Evolutionary conservation across 306 rosid species (phyloP), one percentile per base, ranked within the genome.

Genomic region (Phaseolus lunatus): DNA sequence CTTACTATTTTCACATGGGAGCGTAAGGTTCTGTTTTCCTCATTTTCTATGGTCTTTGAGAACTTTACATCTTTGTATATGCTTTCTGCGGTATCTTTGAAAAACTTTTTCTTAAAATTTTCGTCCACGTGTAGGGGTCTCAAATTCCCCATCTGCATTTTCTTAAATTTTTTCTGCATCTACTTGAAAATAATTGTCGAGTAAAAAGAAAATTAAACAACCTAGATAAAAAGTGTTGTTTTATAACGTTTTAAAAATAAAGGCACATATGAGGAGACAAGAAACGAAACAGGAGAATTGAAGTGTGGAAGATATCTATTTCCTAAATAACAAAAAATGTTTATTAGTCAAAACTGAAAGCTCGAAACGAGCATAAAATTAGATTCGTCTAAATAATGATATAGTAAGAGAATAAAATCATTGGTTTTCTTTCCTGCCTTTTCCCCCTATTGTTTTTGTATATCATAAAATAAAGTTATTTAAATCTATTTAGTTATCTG

Each of bases 1-100:
- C 84, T 73, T 76, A 76, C 69, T 78, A 70, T 76, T 70, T 47
- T 81, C 90, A 86, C 94, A 77, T 90, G 87, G 82, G 9, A 67
- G 68, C 64, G 19, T 61, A 50, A 22, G 52, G 67, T 75, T 82
- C 58, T 50, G 19, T 64, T 80, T 82, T 77, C 69, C 64, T 79
- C 73, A 44, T 64, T 70, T 68, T 65, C 20, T 69, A 13, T 56
- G 72, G 68, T 62, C 73, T 64, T 80, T 65, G 1, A 63, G 31
- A 71, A 76, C 68, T 59, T 41, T 24, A 41, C 67, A 13, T 59
- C 41, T 72, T 80, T 37, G 52, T 57, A 52, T 76, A 76, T 76
- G 50, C 84, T 61, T 53, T 76, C 44, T 72, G 63, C 39, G 80
- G 82, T 67, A 82, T 87, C 85, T 78, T 67, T 57, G 31, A 80